These are phyloP conservation scores for Nakaseomyces uthaithaninus DNA, from an alignment of 1,139 yeast species.

Conservation along the genomic window DNA sequence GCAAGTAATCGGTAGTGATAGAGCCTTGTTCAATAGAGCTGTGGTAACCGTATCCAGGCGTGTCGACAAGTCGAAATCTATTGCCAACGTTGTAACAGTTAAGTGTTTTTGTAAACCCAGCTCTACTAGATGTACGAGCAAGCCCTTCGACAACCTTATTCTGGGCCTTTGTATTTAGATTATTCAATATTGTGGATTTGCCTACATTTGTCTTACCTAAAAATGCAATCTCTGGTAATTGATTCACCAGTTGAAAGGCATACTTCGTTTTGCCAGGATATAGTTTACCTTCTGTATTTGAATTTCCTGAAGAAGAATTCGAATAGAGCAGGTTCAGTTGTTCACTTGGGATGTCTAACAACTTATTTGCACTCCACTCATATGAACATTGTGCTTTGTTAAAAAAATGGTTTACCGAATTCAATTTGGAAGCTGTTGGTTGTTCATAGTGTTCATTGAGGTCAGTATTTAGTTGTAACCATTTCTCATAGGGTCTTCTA, in stretches of 20 bases:
- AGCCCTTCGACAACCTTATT: conserved; percentile 32
- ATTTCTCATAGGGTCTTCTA: no score
- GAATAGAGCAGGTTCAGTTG: conserved; percentile 30
- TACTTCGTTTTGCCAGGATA: conserved; percentile 23
- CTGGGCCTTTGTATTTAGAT: conserved; percentile 36
- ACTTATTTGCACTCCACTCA: conserved; percentile 54
- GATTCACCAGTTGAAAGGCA: conserved; percentile 22
- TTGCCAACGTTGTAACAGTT: conserved; percentile 64
- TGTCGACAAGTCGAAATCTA: conserved; percentile 58
- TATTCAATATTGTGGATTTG: conserved; percentile 66
- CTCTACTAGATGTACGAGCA: conserved; percentile 51
- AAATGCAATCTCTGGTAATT: conserved; percentile 59
- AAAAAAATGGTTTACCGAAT: conserved; percentile 36
- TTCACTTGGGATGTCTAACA: conserved; percentile 52
- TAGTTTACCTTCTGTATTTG: conserved; percentile 6
- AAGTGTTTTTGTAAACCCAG: conserved; percentile 72
- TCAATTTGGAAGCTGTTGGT: conserved; percentile 36
- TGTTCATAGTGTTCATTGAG: conserved; percentile 24
- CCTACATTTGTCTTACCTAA: conserved; percentile 82
- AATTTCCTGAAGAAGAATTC: no score
- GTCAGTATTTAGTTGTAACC: conserved; percentile 8
- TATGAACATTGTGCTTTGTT: conserved; percentile 38
- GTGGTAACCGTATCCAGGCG: conserved; percentile 78
- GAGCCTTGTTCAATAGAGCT: conserved; percentile 60
- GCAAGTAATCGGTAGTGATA: conserved; percentile 54